phyloP scores from a whole-genome alignment of 768 basidiomycete genomes.

The Nidularia sp. region DNA sequence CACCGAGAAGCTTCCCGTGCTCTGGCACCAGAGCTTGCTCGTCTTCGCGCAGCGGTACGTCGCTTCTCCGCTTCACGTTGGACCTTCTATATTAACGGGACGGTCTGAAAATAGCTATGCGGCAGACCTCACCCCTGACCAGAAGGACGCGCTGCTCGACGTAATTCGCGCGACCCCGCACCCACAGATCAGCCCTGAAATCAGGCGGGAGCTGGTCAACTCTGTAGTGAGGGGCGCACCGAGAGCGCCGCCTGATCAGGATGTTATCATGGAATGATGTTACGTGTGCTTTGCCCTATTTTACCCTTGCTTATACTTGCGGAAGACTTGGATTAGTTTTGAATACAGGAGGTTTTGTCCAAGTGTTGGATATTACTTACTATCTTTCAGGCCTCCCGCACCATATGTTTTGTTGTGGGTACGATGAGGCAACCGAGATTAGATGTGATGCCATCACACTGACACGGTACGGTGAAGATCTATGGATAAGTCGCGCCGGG shows the following conservation, averaged over 20 bases:
- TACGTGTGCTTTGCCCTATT: background rate
- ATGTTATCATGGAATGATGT: constrained; percentile 57
- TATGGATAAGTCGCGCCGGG: no score
- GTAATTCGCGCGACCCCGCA: constrained; percentile 86
- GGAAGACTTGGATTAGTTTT: no score
- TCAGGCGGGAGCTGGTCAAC: constrained; percentile 85
- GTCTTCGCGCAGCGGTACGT: constrained; percentile 88
- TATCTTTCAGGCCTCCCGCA: no score
- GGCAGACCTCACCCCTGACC: constrained; percentile 91
- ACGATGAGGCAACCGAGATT: no score
- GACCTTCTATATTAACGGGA: background rate
- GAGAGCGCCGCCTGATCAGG: constrained; percentile 57
- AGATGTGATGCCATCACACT: no score
- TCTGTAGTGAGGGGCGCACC: constrained; percentile 85
- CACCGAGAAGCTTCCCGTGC: constrained; percentile 82
- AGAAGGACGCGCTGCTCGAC: constrained; percentile 95
- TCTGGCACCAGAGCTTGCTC: constrained; percentile 97
- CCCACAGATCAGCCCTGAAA: constrained; percentile 83
- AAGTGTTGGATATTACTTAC: no score
- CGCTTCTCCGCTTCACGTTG: constrained; percentile 2
- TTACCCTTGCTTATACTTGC: no score
- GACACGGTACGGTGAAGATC: no score
- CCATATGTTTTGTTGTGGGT: no score
- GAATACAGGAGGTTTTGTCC: no score
- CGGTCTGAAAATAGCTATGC: constrained; percentile 68